Base-by-base conservation (phyloP, 2,329 filamentous ascomycete genomes). In the Colletotrichum lindemuthianum region DNA sequence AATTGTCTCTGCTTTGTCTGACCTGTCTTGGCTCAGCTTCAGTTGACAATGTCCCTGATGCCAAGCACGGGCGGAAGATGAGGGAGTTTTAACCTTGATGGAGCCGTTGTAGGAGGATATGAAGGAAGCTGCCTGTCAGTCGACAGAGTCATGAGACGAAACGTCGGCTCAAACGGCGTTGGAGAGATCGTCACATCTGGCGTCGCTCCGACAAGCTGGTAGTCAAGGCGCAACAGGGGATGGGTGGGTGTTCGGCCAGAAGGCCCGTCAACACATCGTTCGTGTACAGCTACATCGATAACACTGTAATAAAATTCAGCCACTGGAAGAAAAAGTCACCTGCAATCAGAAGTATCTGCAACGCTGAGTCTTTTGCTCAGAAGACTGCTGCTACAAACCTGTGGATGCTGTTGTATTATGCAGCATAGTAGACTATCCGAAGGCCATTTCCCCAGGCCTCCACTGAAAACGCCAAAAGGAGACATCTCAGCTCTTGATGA, bases 401-500 rank as follows among this genome's bases (percentile, higher is more conserved):
- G 51, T 24, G 24, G 24, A 43, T 8, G 37, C 44, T 58, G n/a
- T 63, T 56, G 47, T 57, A 61, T 51, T 56, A 57, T n/a, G 47
- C 47, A 56, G 33, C 36, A 36, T 52, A 41, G 45, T 43, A 34
- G 37, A 57, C 56, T 16, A 24, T 41, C 24, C 39, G 41, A 47
- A 37, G 13, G 49, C 40, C 34, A 37, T n/a, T 34, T 33, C 39
- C 36, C 34, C 12, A 39, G 48, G 59, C 39, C 40, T 61, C 58
- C 36, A 50, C 24, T 52, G 36, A 13, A 24, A 60, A 65, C 63
- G 63, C 63, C 63, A 52, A 61, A 65, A 64, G 77, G 81, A 83
- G 82, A 83, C 81, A 70, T 76, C 77, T 86, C 84, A 86, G 84
- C 84, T 80, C 84, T 86, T 86, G 84, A 86, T 81, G 64, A 71